Percentiles rank a stretch among this genome's conserved stretches.
Evolutionary conservation across 2,329 filamentous ascomycete genomes (phyloP).

Genomic region (Exophiala xenobiotica): DNA sequence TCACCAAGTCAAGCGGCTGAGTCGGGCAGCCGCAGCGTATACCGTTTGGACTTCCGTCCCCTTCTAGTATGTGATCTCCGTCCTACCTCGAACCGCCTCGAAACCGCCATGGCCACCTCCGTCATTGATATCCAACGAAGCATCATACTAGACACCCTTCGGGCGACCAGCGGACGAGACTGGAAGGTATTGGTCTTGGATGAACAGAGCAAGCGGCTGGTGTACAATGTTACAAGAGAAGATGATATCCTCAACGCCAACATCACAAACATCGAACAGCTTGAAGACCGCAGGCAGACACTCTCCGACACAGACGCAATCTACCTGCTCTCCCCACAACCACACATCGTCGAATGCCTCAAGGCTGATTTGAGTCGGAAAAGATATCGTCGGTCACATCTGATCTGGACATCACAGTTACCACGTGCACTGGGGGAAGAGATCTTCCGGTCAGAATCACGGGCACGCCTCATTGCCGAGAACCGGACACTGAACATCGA

Average conservation of each 20-base stretch:
- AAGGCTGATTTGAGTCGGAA: slow-evolving; percentile 86
- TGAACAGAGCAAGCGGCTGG: slow-evolving; percentile 74
- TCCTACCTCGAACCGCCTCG: slow-evolving; percentile 1
- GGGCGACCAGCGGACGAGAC: slow-evolving; percentile 42
- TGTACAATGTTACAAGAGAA: slow-evolving; percentile 88
- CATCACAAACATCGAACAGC: slow-evolving; percentile 92
- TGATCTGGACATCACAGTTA: slow-evolving; percentile 82
- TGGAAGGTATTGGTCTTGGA: slow-evolving; percentile 98
- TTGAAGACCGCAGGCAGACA: slow-evolving; percentile 78
- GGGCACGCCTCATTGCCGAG: slow-evolving; percentile 70
- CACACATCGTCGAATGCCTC: slow-evolving; percentile 89
- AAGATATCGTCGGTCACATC: slow-evolving; percentile 73
- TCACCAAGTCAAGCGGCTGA: too few relatives aligned
- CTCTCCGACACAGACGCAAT: slow-evolving; percentile 93
- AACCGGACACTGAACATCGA: slow-evolving; percentile 83
- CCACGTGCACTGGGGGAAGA: slow-evolving; percentile 66
- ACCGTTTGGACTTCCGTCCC: neutral
- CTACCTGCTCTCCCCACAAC: slow-evolving; percentile 81
- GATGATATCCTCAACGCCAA: slow-evolving; percentile 97
- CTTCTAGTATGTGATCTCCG: slow-evolving; percentile 18
- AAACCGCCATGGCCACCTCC: slow-evolving; percentile 76
- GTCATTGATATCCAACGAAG: slow-evolving; percentile 77
- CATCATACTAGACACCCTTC: slow-evolving; percentile 29
- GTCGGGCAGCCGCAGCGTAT: neutral
- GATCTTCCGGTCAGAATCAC: slow-evolving; percentile 69